Evolutionary conservation across 2,329 filamentous ascomycete species (phyloP).

Genomic region (Cordyceps farinosa): DNA sequence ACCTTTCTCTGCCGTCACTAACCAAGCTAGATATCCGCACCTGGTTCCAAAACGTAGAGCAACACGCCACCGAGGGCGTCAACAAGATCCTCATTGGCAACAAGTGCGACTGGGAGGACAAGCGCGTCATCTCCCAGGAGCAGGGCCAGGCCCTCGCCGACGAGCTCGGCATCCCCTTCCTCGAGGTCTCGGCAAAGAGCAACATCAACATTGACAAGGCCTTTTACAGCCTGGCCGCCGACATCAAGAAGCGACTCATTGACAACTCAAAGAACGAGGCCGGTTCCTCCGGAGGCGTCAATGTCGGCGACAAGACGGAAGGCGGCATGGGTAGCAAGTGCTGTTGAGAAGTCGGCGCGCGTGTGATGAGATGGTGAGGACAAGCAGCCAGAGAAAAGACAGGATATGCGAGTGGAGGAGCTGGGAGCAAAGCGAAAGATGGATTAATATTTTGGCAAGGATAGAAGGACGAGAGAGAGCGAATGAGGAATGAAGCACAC

Average conservation of each 20-base stretch:
- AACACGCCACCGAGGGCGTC: constrained; percentile 96
- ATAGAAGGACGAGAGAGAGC: constrained; percentile 3
- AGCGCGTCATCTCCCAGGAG: constrained; percentile 89
- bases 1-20: background rate
- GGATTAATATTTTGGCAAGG: constrained; percentile 14
- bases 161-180: constrained; percentile 95
- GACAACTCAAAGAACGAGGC: constrained; percentile 81
- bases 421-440: constrained; percentile 15
- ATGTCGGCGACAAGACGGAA: constrained; percentile 61
- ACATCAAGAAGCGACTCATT: constrained; percentile 98
- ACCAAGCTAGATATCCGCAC: constrained; percentile 79
- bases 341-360: constrained; percentile 54
- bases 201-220: constrained; percentile 99
- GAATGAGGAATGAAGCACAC: constrained; percentile 11
- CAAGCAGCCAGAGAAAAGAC: background rate
- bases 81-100: constrained; percentile 99
- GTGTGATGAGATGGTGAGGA: background rate
- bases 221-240: constrained; percentile 89
- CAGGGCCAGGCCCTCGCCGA: constrained; percentile 90
- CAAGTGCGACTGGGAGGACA: constrained; percentile 99
- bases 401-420: background rate
- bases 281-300: constrained; percentile 56
- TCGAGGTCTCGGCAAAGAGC: constrained; percentile 97
- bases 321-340: constrained; percentile 64
- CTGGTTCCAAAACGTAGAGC: constrained; percentile 98